Base-by-base conservation (phyloP, 2,329 filamentous ascomycete genomes). In the Arthrobotrys iridis region DNA sequence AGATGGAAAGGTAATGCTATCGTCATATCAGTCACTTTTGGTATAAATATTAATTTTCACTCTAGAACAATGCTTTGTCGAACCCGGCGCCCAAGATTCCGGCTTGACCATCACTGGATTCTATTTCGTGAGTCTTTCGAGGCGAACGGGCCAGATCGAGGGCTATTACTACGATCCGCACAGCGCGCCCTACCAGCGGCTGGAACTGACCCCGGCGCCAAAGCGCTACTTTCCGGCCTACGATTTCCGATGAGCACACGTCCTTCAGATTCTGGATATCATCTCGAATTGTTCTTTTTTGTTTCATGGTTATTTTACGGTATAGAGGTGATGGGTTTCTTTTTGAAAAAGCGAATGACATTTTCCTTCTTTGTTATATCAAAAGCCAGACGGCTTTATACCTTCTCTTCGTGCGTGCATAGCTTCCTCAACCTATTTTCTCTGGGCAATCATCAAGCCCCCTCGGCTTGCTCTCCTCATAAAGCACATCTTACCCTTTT, bases 121-220 rank as follows among this genome's bases (percentile, higher is more conserved):
- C 76, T 87, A 87, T 77, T 87, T 86, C 77, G 82, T 86, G 4
- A 84, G 83, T 78, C 68, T 87, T 78, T 78, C 82, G 65, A 80
- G 85, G 43, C 80, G 80, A 10, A 83, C 85, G 78, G 86, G 86
- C 0, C 77, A 76, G 13, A 80, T 86, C 3, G 83, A 86, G 77
- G 86, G 86, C 0, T 80, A 87, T 76, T 87, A 87, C 79, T 86
- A 84, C 78, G 86, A 87, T 81, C 85, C 85, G n/a, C 82, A 83
- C 78, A 85, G 83, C 76, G 85, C 84, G 68, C 86, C 85, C 52
- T 86, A 85, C 80, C 86, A 87, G 81, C 83, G 83, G 77, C 78
- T 87, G 77, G 82, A 82, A 77, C 78, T 87, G 76, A 82, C 81
- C 63, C 79, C 80, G 18, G 41, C 20, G 7, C 68, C 77, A 45